Percentiles rank a stretch among this genome's conserved stretches.
Conservation (phyloP, 108 stramenopile species). For the Mayamaea pseudoterrestris region DNA sequence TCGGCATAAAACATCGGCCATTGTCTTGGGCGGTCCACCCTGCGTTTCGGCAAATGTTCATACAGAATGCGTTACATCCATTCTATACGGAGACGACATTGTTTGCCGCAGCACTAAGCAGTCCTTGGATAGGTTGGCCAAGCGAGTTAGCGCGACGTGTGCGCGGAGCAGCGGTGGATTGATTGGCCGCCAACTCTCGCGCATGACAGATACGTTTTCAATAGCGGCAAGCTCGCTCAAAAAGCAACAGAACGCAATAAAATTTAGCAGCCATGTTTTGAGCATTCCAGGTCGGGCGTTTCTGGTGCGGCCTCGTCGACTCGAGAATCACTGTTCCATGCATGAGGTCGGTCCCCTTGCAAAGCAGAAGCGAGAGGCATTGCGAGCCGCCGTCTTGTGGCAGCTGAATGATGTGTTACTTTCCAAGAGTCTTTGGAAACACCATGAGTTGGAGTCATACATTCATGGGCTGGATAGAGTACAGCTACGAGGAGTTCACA, state of each 20-base stretch:
- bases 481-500: conserved; percentile 40
- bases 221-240: conserved; percentile 51
- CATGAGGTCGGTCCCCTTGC: conserved; percentile 61
- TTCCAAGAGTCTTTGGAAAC: conserved; percentile 69
- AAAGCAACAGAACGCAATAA: conserved; percentile 51
- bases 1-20: conserved; percentile 48
- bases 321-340: conserved; percentile 64
- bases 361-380: conserved; percentile 59
- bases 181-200: conserved; percentile 33
- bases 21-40: conserved; percentile 63
- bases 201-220: conserved; percentile 65
- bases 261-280: conserved; percentile 46
- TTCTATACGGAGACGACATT: conserved; percentile 77
- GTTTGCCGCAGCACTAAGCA: conserved; percentile 47
- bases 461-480: conserved; percentile 70
- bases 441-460: conserved; percentile 59
- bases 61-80: conserved; percentile 49
- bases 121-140: conserved; percentile 36
- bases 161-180: conserved; percentile 29
- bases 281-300: conserved; percentile 60
- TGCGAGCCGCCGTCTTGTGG: conserved; percentile 72
- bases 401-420: conserved; percentile 76
- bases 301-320: conserved; percentile 58
- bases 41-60: conserved; percentile 58
- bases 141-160: conserved; percentile 40